Percentiles rank a stretch among this genome's conserved stretches.
These are phyloP conservation scores for Trichomonas vaginalis DNA, from an alignment of 208 protist genomes.

Conservation along the genomic window DNA sequence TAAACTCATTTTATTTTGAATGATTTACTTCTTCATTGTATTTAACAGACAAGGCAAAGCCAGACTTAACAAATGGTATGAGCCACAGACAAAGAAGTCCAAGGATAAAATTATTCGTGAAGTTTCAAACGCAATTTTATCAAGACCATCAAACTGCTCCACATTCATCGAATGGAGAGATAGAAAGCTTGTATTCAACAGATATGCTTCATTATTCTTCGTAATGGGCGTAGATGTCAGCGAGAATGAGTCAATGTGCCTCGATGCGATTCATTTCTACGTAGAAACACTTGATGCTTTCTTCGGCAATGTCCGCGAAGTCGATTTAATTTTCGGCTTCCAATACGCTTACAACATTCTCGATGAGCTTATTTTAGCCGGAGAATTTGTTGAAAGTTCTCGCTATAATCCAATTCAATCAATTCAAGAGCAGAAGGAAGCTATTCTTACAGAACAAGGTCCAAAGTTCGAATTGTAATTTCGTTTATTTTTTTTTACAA, in stretches of 20 bases:
- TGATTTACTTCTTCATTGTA: not conserved
- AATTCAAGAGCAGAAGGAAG: not conserved
- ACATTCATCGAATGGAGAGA: constrained; percentile 16
- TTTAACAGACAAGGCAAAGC: constrained; percentile 9
- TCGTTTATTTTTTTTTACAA: not conserved
- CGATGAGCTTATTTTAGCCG: constrained; percentile 18
- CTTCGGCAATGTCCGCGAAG: constrained; percentile 24
- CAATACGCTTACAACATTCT: not conserved
- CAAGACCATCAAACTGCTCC: not conserved
- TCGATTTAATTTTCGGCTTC: constrained; percentile 26
- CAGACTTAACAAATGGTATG: not conserved
- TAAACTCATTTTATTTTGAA: not conserved
- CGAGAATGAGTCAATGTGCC: constrained; percentile 24
- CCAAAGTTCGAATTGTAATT: not conserved
- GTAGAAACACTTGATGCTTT: constrained; percentile 28
- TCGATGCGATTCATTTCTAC: constrained; percentile 27
- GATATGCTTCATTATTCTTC: constrained; percentile 27
- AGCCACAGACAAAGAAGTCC: not conserved
- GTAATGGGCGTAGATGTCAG: constrained; percentile 24
- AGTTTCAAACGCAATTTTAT: not conserved
- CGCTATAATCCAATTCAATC: not conserved
- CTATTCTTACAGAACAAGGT: not conserved
- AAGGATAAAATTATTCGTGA: constrained; percentile 12
- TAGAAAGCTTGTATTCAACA: not conserved
- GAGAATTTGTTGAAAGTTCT: constrained; percentile 21